A percentile compares a stretch with the other conserved stretches of the same genome.
phyloP scores from a whole-genome alignment of 2,329 filamentous ascomycete species.

The Malbranchea zuffiana region DNA sequence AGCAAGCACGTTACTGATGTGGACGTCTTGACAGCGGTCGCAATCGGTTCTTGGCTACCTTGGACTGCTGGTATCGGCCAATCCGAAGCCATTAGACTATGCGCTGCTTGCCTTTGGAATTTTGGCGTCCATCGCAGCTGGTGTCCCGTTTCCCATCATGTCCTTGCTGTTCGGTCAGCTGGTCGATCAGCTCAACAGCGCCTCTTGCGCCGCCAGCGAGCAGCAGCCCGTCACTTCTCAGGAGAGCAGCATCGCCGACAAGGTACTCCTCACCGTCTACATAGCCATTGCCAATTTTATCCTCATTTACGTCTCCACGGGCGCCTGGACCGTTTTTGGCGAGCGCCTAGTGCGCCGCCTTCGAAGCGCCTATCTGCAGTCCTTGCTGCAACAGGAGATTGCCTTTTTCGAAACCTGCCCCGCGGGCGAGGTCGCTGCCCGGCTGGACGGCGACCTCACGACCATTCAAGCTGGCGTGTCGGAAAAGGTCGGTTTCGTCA shows the following conservation, averaged over 20 bases:
- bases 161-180: constrained; percentile 25
- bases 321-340: constrained; percentile 50
- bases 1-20: too few relatives aligned
- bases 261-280: constrained; percentile 46
- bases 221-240: constrained; percentile 17
- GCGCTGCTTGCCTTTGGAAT: constrained; percentile 17
- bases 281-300: constrained; percentile 48
- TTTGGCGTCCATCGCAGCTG: constrained; percentile 21
- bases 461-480: constrained; percentile 39
- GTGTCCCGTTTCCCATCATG: constrained; percentile 25
- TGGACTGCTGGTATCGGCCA: constrained; percentile 14
- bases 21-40: too few relatives aligned
- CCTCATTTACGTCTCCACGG: constrained; percentile 48
- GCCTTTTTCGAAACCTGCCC: constrained; percentile 38
- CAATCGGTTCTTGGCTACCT: too few relatives aligned
- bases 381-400: constrained; percentile 45
- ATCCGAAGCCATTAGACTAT: constrained; percentile 15
- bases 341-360: constrained; percentile 49
- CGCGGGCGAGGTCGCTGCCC: constrained; percentile 37
- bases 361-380: constrained; percentile 45
- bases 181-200: constrained; percentile 23
- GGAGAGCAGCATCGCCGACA: constrained; percentile 40
- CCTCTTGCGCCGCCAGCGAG: constrained; percentile 15
- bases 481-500: constrained; percentile 40
- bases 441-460: constrained; percentile 38